Evolutionary conservation across 495 filamentous ascomycete genomes (phyloP), one percentile per base, ranked within the genome.

Genomic region (Diplogelasinospora grovesii): DNA sequence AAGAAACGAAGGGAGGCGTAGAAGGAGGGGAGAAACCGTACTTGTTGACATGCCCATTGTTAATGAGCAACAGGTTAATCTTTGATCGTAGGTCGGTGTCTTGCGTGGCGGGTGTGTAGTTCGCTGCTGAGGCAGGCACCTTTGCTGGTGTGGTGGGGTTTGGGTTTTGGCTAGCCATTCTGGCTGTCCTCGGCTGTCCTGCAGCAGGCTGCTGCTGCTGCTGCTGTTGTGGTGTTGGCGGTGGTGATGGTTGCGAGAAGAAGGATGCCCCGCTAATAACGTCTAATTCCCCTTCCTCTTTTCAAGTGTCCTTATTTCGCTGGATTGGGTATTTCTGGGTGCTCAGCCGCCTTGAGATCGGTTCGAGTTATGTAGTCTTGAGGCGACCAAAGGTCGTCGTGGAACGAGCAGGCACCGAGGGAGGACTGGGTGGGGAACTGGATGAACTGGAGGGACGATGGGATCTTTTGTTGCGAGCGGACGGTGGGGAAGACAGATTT

Each of bases 81-180:
- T 74, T 59, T 3, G 74, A 73, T 5, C 74, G 54, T 34, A 78
- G 57, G 11, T 76, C 73, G 14, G 64, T 52, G 41, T 78, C 74
- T 26, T 64, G 61, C 5, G 65, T 75, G 10, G 66, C 66, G 31
- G 67, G 54, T 13, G 67, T 66, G 55, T 77, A 76, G 39, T 55
- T 62, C 1, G 70, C 57, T 2, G 65, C 71, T 23, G 71, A 66
- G 11, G 65, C 42, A 8, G 74, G 70, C 28, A 78, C 69, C 54
- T 70, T 72, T 41, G 72, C 70, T 1, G 71, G 68, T 1, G 71
- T 71, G 14, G 68, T 60, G 4, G 68, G 59, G 14, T 57, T 53
- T 18, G 68, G 59, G 14, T 57, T 53, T 18, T 71, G 66, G 53
- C 32, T 56, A 26, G 64, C 46, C 65, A 70, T 69, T 32, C 37